Base-by-base conservation (phyloP, 129 eudicot species). In the carrot (Daucus carota) region DNA sequence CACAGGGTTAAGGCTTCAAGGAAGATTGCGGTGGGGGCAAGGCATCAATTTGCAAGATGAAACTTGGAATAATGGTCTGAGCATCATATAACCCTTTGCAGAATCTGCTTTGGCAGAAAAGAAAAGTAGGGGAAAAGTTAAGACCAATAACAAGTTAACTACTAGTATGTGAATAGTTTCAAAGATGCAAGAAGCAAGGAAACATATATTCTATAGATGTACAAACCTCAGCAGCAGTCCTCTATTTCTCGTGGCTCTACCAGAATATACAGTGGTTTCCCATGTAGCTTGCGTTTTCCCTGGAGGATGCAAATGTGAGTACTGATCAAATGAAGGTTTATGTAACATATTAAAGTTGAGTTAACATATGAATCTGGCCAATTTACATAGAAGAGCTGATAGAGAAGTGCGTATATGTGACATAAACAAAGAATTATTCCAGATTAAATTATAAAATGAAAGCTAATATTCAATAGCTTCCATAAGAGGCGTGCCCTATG, bases 211-310 rank as follows among this genome's bases (percentile, higher is more conserved):
- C 29, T 54, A 54, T 1, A 54, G 8, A 54, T 54, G 63, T 14
- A 22, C 63, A 54, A 9, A 54, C 87, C 82, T 80, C 74, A 84
- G 59, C 84, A 76, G 16, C 50, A 40, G 50, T 70, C 46, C 5
- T 84, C 87, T 13, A 76, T 14, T 44, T 63, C 72, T 15, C 85
- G 77, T 14, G 87, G 87, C 84, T 87, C 90, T 43, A 87, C 90
- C 33, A 87, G 88, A 46, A 87, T 78, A 69, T 84, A 87, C 10
- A 87, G 73, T 33, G 86, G 88, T 70, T 69, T 84, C 22, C 90
- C 86, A 18, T 76, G 81, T 45, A 81, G 75, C 73, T 79, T 79
- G 45, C 75, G 46, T 29, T 78, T 79, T 28, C 77, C 88, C 86
- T 81, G 36, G 31, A 54, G 78, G 3, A 74, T 54, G 32, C 45